These are phyloP conservation scores for Blastocystis sp. DNA, from an alignment of 352 stramenopile species.

Conservation along the genomic window DNA sequence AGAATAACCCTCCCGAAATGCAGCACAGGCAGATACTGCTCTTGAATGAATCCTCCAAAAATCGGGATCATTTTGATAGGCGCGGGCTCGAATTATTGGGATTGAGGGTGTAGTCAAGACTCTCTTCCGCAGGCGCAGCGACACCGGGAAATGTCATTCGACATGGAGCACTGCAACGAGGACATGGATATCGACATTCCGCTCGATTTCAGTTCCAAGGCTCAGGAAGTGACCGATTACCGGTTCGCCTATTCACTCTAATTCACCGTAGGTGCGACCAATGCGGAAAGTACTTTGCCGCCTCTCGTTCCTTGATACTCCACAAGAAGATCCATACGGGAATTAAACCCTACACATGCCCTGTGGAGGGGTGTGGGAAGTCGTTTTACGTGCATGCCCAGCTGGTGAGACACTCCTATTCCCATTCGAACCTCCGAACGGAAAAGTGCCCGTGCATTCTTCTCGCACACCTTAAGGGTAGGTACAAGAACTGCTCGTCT, in stretches of 20 bases:
- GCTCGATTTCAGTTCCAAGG: neutral
- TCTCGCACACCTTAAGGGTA: neutral
- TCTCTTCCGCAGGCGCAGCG: neutral
- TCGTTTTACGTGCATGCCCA: conserved; percentile 64
- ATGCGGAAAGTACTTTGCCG: conserved; percentile 69
- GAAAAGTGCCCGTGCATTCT: conserved; percentile 58
- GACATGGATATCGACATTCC: conserved; percentile 20
- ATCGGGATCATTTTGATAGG: too few species aligned
- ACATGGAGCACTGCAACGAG: neutral
- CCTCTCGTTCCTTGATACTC: conserved; percentile 42
- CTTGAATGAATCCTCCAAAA: neutral
- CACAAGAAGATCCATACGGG: conserved; percentile 68
- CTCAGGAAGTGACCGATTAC: conserved; percentile 57
- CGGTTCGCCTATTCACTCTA: neutral
- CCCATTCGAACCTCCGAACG: conserved; percentile 59
- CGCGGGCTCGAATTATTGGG: too few species aligned
- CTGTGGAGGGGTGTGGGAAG: conserved; percentile 64
- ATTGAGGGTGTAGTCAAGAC: too few species aligned
- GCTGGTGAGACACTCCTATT: conserved; percentile 56
- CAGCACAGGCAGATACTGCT: neutral
- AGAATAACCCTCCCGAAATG: neutral
- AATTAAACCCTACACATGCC: conserved; percentile 33
- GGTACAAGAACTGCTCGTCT: conserved; percentile 55
- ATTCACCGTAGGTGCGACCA: conserved; percentile 48
- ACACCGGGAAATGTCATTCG: neutral